Base-by-base conservation (phyloP, 148 eudicot genomes). In the Amaranthus hypochondriacus region DNA sequence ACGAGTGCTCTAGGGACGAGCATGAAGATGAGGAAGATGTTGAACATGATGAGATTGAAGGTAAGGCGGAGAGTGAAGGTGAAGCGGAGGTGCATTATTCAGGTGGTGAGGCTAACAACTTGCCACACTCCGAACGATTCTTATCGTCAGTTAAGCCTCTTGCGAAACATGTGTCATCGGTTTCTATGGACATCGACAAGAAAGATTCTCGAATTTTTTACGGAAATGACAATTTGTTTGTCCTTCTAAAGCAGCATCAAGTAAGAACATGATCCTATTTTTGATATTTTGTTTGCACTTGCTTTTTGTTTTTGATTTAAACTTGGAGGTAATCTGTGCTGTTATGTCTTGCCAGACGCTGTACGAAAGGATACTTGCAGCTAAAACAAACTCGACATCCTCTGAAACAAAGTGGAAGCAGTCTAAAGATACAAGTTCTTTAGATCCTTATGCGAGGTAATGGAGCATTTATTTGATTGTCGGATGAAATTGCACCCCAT, bases 1-100 rank as follows among this genome's bases (percentile, higher is more conserved):
- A 89, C 68, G 96, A 87, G 78, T 88, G 89, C 79, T 91, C 93
- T 42, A 61, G 84, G 68, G 98, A 91, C 77, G 90, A 82, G 76
- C 84, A 85, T 62, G 98, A 93, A 79, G 92, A 86, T 59, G 89
- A 85, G 75, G 93, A 85, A 67, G 96, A 85, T 76, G 89, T 71
- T 58, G 90, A 87, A 66, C 88, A 73, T 66, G 89, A 89, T 60
- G 96, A 89, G 65, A 72, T 80, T 80, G 90, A 93, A 71, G 88
- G 82, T 75, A 94, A 94, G 83, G 92, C 84, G 42, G 96, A 91
- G 80, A 88, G 96, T 85, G 98, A 92, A 82, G 97, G 90, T 77
- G 98, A 92, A 83, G 86, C 84, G 68, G 97, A 89, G 64, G 84
- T 79, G 57, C 87, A 88, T 56, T 80, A 76, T 77, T 59, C 66